Evolutionary conservation across 1,139 yeast species (phyloP).

Genomic region (Tardiomyces depauwii): DNA sequence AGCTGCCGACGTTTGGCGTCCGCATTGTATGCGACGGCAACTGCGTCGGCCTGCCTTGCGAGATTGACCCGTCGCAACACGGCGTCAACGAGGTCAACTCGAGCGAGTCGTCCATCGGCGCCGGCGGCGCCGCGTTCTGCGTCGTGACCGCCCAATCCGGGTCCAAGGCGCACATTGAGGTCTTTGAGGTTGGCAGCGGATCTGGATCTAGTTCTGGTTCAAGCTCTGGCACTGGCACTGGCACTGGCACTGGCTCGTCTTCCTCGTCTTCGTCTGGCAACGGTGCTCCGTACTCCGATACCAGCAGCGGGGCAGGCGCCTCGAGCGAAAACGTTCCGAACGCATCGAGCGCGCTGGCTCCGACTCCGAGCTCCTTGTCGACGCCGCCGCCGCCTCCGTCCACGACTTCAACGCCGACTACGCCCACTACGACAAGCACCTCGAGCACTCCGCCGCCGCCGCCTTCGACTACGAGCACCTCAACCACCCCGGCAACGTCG

Average conservation of each 20-base stretch:
- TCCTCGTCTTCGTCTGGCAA: slow-evolving; percentile 6
- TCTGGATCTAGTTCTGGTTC: slow-evolving; percentile 4
- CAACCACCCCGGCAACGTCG: slow-evolving; percentile 2
- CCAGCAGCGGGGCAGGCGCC: neutral
- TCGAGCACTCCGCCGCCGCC: slow-evolving; percentile 11
- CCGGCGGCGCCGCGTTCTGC: slow-evolving; percentile 69
- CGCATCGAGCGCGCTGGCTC: slow-evolving; percentile 5
- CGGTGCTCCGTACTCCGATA: neutral
- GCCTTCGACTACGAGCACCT: slow-evolving; percentile 5
- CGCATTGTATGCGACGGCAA: slow-evolving; percentile 59
- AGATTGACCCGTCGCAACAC: slow-evolving; percentile 57
- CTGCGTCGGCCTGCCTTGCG: slow-evolving; percentile 70
- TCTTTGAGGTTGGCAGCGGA: slow-evolving; percentile 34
- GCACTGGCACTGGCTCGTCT: slow-evolving; percentile 6
- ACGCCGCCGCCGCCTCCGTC: slow-evolving; percentile 12
- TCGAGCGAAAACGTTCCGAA: neutral
- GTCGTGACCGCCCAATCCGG: slow-evolving; percentile 64
- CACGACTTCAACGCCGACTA: slow-evolving; percentile 10
- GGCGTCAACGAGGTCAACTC: slow-evolving; percentile 45
- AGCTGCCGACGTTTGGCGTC: slow-evolving; percentile 58
- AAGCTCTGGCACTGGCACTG: neutral
- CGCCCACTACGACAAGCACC: slow-evolving; percentile 4
- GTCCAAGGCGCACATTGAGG: slow-evolving; percentile 60
- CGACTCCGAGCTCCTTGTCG: slow-evolving; percentile 5
- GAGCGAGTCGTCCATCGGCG: slow-evolving; percentile 30